Conservation (phyloP, 2,329 filamentous ascomycete genomes). For the Epichloe amarillans region DNA sequence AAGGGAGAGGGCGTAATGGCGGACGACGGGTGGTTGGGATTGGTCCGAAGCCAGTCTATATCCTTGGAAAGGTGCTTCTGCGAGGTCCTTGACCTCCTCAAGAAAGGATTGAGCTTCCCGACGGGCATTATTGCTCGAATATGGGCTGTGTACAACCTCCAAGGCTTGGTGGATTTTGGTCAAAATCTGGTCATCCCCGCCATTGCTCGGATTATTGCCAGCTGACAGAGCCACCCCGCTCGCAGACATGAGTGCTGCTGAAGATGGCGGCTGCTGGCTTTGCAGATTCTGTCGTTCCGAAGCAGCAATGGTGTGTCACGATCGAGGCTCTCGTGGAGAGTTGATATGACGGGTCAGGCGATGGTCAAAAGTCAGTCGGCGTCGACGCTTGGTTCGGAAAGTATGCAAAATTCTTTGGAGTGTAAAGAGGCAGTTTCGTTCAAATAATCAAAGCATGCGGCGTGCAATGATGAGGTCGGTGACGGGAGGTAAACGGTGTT, state of each 20-base stretch:
- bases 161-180: slow-evolving; percentile 71
- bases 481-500: neutral
- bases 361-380: neutral
- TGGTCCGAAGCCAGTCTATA: slow-evolving; percentile 68
- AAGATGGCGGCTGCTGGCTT: neutral
- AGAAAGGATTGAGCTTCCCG: slow-evolving; percentile 75
- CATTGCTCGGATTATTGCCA: slow-evolving; percentile 21
- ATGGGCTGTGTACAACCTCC: slow-evolving; percentile 72
- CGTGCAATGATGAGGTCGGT: neutral
- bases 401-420: neutral
- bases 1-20: slow-evolving; percentile 86
- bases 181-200: slow-evolving; percentile 33
- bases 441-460: neutral
- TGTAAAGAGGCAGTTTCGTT: neutral
- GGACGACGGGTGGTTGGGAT: slow-evolving; percentile 64
- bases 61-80: slow-evolving; percentile 72
- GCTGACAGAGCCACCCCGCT: slow-evolving; percentile 21
- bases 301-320: neutral
- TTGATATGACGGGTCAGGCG: neutral
- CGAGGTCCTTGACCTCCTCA: slow-evolving; percentile 68
- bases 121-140: slow-evolving; percentile 68
- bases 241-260: slow-evolving; percentile 19
- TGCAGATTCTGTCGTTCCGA: neutral
- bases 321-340: neutral
- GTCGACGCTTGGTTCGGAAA: neutral